Evolutionary conservation across 768 basidiomycete species (phyloP).

Genomic region (Termitomyces sp.): DNA sequence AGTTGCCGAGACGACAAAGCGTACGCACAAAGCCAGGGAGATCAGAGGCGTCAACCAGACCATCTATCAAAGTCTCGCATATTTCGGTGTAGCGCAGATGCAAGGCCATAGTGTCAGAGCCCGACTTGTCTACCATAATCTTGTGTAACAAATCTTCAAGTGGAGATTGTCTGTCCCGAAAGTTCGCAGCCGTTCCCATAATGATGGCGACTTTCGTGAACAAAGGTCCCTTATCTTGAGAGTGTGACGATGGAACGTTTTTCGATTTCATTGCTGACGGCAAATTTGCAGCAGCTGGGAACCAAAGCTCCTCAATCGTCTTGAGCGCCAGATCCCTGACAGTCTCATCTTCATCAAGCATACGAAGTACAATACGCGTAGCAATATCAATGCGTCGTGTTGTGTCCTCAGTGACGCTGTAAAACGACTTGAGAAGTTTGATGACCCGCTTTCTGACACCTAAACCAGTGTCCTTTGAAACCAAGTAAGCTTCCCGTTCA

Average conservation of each 20-base stretch:
- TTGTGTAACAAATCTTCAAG: slow-evolving; percentile 83
- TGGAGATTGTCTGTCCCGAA: slow-evolving; percentile 78
- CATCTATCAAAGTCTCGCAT: slow-evolving; percentile 82
- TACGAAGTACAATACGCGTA: slow-evolving; percentile 73
- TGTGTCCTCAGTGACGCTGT: slow-evolving; percentile 55
- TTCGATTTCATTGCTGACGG: slow-evolving; percentile 35
- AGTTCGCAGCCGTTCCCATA: slow-evolving; percentile 79
- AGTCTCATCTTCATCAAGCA: slow-evolving; percentile 90
- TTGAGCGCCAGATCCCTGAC: slow-evolving; percentile 93
- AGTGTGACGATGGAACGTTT: slow-evolving; percentile 18
- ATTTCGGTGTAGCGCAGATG: slow-evolving; percentile 74
- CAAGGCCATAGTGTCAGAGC: slow-evolving; percentile 43
- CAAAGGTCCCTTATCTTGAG: slow-evolving; percentile 48
- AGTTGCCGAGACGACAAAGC: background rate
- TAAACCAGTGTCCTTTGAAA: slow-evolving; percentile 81
- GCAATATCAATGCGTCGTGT: slow-evolving; percentile 73
- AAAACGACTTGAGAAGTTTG: slow-evolving; percentile 86
- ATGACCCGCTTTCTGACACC: slow-evolving; percentile 94
- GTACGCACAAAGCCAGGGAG: slow-evolving; percentile 68
- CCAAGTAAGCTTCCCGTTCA: background rate
- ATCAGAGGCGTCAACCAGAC: slow-evolving; percentile 82
- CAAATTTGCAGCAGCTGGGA: slow-evolving; percentile 33
- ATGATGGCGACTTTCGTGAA: slow-evolving; percentile 72
- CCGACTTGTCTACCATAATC: slow-evolving; percentile 72
- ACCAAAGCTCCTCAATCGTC: slow-evolving; percentile 90